These are phyloP conservation scores for Tetraselmis chui DNA, from an alignment of 139 green algal genomes.

Conservation along the genomic window DNA sequence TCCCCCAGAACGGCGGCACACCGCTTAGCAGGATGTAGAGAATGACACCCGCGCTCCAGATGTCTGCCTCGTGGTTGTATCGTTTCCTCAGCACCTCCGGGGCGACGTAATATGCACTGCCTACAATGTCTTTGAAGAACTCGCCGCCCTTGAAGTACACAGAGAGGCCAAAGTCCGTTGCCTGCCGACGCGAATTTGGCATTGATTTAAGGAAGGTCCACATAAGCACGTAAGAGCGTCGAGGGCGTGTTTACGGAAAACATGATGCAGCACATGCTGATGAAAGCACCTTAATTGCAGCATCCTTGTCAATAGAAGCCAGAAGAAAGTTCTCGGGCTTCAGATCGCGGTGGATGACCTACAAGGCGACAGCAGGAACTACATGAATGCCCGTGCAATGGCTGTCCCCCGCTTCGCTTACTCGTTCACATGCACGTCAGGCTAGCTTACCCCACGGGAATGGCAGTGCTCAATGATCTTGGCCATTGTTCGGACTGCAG, in stretches of 20 bases:
- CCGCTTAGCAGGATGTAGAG: conserved; percentile 40
- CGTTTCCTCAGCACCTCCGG: conserved; percentile 53
- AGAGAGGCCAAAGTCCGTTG: conserved; percentile 65
- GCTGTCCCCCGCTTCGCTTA: not conserved
- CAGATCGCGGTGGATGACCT: conserved; percentile 49
- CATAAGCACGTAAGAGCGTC: too few relatives aligned
- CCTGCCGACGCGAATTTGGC: too few relatives aligned
- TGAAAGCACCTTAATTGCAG: not conserved
- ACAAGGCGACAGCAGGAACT: not conserved
- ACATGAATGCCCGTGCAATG: not conserved
- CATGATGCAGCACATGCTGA: too few relatives aligned
- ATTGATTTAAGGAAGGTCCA: too few relatives aligned
- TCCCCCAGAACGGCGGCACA: conserved; percentile 83
- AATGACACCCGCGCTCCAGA: conserved; percentile 43
- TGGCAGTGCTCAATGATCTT: conserved; percentile 22
- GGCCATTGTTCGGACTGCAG: conserved; percentile 18
- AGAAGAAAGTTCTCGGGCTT: conserved; percentile 65
- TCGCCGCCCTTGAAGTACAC: conserved; percentile 49
- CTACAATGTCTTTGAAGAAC: conserved; percentile 60
- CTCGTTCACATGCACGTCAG: not conserved
- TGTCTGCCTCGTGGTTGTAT: conserved; percentile 34
- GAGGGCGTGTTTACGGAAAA: too few relatives aligned
- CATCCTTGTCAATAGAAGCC: conserved; percentile 9
- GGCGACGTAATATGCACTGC: conserved; percentile 66
- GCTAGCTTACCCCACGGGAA: conserved; percentile 9